phyloP scores from a whole-genome alignment of 805 yeast genomes.

The Candida tammaniensis region DNA sequence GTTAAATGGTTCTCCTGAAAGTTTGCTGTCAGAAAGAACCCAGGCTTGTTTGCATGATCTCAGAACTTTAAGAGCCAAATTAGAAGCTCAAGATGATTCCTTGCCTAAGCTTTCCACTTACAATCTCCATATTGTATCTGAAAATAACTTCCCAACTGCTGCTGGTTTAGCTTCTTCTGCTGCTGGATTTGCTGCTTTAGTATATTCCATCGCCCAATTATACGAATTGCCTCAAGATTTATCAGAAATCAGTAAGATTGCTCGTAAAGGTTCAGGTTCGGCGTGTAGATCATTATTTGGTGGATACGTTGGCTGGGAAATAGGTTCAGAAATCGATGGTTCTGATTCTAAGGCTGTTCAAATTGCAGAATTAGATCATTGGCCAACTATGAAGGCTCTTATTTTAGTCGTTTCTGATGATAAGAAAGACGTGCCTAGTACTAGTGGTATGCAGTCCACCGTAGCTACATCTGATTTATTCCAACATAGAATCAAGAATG shows the following conservation, averaged over 20 bases:
- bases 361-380: constrained; percentile 77
- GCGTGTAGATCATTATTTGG: constrained; percentile 97
- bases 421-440: constrained; percentile 92
- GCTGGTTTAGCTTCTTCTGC: constrained; percentile 98
- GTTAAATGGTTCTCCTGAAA: constrained; percentile 83
- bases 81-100: constrained; percentile 42
- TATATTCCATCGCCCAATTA: constrained; percentile 80
- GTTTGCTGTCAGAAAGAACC: constrained; percentile 60
- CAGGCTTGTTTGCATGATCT: constrained; percentile 75
- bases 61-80: constrained; percentile 58
- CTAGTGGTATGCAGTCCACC: constrained; percentile 95
- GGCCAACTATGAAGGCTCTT: constrained; percentile 93
- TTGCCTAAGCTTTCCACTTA: constrained; percentile 62
- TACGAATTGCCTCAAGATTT: constrained; percentile 81
- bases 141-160: constrained; percentile 98
- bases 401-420: constrained; percentile 89
- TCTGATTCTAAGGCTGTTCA: constrained; percentile 92
- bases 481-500: constrained; percentile 68
- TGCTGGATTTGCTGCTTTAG: constrained; percentile 97
- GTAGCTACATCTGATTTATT: constrained; percentile 87
- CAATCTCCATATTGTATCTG: constrained; percentile 79
- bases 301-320: constrained; percentile 99
- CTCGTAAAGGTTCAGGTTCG: constrained; percentile 97
- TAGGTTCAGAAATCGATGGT: constrained; percentile 80
- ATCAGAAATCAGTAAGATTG: constrained; percentile 86